A percentile compares a stretch with the other conserved stretches of the same genome.
These are phyloP conservation scores for Ceratobasidium sp. DNA, from an alignment of 1,284 basidiomycete species.

Conservation along the genomic window DNA sequence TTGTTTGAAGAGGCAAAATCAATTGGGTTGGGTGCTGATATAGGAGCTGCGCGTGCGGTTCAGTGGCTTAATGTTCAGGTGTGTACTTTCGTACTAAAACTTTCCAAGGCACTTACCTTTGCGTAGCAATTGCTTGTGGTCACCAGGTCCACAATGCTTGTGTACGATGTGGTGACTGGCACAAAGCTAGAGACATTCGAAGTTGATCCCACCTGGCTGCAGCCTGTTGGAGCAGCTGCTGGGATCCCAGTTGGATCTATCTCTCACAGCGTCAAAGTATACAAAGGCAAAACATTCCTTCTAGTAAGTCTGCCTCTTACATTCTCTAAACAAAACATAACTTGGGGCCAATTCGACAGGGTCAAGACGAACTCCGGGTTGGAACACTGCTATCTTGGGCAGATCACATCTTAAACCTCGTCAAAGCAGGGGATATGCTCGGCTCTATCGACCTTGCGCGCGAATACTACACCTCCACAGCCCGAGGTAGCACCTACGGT, in stretches of 20 bases:
- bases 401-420: slow-evolving; percentile 87
- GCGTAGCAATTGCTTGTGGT: slow-evolving; percentile 62
- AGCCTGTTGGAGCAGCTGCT: slow-evolving; percentile 69
- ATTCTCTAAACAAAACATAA: not conserved
- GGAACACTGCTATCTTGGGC: slow-evolving; percentile 96
- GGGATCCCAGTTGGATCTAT: slow-evolving; percentile 68
- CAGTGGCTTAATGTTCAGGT: slow-evolving; percentile 85
- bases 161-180: slow-evolving; percentile 75
- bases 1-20: slow-evolving; percentile 64
- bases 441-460: slow-evolving; percentile 90
- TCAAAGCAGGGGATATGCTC: slow-evolving; percentile 90
- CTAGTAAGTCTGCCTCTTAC: slow-evolving; percentile 69
- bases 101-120: slow-evolving; percentile 54
- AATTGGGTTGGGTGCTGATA: slow-evolving; percentile 67
- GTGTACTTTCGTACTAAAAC: slow-evolving; percentile 57
- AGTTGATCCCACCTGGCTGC: slow-evolving; percentile 68
- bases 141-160: slow-evolving; percentile 70
- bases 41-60: slow-evolving; percentile 71
- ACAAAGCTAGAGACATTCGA: slow-evolving; percentile 65
- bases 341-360: slow-evolving; percentile 59
- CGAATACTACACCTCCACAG: slow-evolving; percentile 85
- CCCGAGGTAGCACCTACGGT: slow-evolving; percentile 89
- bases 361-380: slow-evolving; percentile 77
- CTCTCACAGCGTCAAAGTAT: slow-evolving; percentile 80
- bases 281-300: slow-evolving; percentile 93